These are phyloP conservation scores for Raphanus hybrid DNA, from an alignment of 441 rosid genomes.

Conservation along the genomic window DNA sequence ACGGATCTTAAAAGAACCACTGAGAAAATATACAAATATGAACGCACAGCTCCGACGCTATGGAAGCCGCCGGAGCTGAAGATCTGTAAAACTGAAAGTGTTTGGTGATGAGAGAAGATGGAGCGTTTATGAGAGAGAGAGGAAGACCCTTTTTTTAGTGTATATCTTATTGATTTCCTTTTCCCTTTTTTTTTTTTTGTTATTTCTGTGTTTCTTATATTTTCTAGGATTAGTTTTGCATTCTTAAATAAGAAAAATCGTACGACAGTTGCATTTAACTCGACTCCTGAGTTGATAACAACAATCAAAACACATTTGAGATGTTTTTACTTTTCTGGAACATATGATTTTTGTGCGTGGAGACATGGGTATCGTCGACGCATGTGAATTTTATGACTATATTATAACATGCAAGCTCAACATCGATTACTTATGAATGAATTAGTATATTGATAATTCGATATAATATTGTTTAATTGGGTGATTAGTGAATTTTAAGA, in stretches of 20 bases:
- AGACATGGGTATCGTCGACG: constrained; percentile 15
- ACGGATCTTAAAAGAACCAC: no score
- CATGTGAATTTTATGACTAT: constrained; percentile 10
- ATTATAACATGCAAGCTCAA: constrained; percentile 3
- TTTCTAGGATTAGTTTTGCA: constrained; percentile 1
- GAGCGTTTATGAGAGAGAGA: no score
- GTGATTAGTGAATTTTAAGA: not conserved
- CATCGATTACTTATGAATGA: not conserved
- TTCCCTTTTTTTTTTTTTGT: not conserved
- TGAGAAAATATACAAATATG: no score
- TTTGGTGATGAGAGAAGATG: no score
- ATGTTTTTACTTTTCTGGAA: not conserved
- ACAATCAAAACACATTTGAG: not conserved
- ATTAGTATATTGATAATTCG: not conserved
- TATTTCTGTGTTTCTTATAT: not conserved
- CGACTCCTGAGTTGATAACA: not conserved
- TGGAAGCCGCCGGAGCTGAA: no score
- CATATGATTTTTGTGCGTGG: constrained; percentile 6
- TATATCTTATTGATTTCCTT: not conserved
- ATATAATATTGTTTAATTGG: not conserved
- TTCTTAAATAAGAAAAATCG: not conserved
- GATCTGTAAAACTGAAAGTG: no score
- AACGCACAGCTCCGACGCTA: no score
- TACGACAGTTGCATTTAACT: not conserved
- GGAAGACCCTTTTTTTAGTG: no score